Base-by-base conservation (phyloP, 805 yeast genomes). In the Starmerella powellii region DNA sequence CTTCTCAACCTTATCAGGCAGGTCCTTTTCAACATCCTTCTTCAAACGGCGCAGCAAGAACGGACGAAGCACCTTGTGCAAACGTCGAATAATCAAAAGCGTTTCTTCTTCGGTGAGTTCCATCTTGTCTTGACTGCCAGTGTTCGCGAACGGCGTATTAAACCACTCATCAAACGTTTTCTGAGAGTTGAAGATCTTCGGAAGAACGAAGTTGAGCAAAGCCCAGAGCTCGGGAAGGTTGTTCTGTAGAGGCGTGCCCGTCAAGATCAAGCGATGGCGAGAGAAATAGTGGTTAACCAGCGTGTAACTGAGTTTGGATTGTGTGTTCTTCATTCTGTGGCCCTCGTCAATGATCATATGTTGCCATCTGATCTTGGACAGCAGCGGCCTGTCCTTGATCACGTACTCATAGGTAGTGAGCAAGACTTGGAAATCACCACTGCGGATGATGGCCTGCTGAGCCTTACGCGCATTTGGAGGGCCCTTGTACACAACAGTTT, bases 281-380 rank as follows among this genome's bases (percentile, higher is more conserved):
- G 94, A 75, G 54, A 79, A 87, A 57, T 88, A 88, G 58, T 72
- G 78, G 48, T 80, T 80, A 2, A 87, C 79, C 55, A 88, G 71
- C 1, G 97, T 91, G 48, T 68, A 74, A 1, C 94, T 82, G 44
- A 88, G 68, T 60, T 88, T 88, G 8, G 95, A 85, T 55, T 80
- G 79, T 0, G 94, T 68, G 63, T 88, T 88, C 63, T 88, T 88
- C 95, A 88, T 85, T 62, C 98, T 77, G 60, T 88, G 98, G 59
- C 98, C 98, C 67, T 88, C 98, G 66, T 88, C 98, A 47, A 88
- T 88, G 49, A 88, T 86, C 96, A 88, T 88, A 63, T 91, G 96
- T 38, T 81, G 80, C 97, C 97, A 88, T 55, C 75, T 77, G 40
- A 83, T 71, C 57, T 83, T 81, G 1, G 88, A 70, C 37, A 88